Percentiles rank a stretch among this genome's conserved stretches.
phyloP scores from a whole-genome alignment of 2,329 filamentous ascomycete species.

The Grosmannia huntii region DNA sequence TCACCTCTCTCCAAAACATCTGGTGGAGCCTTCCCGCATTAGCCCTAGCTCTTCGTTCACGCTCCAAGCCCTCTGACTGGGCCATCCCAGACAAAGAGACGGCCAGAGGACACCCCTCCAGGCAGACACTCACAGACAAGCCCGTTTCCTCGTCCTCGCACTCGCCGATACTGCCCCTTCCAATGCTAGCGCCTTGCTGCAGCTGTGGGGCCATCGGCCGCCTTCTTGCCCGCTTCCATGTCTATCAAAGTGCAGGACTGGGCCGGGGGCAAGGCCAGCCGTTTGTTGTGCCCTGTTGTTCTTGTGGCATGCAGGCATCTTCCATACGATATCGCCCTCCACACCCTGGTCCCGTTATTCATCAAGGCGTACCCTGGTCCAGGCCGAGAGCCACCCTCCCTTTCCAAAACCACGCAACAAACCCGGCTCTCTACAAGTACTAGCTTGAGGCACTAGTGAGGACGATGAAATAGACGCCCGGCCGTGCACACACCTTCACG shows the following conservation, averaged over 20 bases:
- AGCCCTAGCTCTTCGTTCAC: background rate
- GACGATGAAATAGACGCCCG: conserved; percentile 1
- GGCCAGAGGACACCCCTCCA: background rate
- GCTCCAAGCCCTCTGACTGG: background rate
- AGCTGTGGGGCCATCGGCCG: background rate
- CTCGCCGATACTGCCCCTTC: conserved; percentile 4
- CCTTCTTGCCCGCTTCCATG: background rate
- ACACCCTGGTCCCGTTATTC: conserved; percentile 2
- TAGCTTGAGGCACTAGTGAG: conserved; percentile 1
- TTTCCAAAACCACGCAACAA: conserved; percentile 8
- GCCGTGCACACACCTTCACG: background rate
- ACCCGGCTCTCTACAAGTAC: background rate
- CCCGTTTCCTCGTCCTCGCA: background rate
- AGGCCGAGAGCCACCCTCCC: conserved; percentile 1
- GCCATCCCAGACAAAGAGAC: conserved; percentile 1
- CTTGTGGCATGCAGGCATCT: conserved; percentile 3
- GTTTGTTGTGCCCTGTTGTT: background rate
- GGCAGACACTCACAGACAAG: background rate
- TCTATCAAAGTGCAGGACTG: background rate
- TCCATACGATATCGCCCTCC: background rate
- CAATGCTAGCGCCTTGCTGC: background rate
- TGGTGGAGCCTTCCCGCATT: background rate
- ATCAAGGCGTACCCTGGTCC: conserved; percentile 8
- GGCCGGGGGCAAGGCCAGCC: background rate
- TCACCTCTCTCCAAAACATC: background rate